phyloP scores from a whole-genome alignment of 228 moss, liverwort and hornwort species.

The Sphagnum magellanicum region DNA sequence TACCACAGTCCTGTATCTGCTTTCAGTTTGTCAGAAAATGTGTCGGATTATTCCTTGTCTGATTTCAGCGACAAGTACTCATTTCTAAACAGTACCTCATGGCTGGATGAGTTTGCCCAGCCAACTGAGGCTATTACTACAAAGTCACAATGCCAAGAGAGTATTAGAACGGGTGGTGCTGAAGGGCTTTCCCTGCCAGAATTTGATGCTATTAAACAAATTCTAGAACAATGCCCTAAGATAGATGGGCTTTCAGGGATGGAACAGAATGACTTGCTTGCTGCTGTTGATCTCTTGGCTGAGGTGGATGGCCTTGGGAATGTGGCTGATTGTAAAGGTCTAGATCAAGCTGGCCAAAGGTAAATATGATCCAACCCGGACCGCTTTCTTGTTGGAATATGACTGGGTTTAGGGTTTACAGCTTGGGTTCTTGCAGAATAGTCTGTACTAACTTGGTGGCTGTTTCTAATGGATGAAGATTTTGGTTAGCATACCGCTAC shows the following conservation, averaged over 20 bases:
- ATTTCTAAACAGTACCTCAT: slow-evolving; percentile 44
- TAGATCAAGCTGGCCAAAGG: slow-evolving; percentile 82
- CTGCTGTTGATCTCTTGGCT: slow-evolving; percentile 66
- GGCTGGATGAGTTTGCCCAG: slow-evolving; percentile 37
- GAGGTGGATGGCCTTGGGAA: slow-evolving; percentile 88
- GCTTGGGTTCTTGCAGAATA: not conserved
- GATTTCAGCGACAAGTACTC: slow-evolving; percentile 37
- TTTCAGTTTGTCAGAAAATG: slow-evolving; percentile 15
- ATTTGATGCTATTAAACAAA: slow-evolving; percentile 44
- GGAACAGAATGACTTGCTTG: slow-evolving; percentile 68
- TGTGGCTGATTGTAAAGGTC: slow-evolving; percentile 48
- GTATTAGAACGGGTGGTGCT: slow-evolving; percentile 46
- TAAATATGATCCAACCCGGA: slow-evolving; percentile 7
- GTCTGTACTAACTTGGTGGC: not conserved
- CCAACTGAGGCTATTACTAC: slow-evolving; percentile 27
- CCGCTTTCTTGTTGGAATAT: not conserved
- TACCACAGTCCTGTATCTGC: slow-evolving; percentile 20
- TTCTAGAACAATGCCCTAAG: slow-evolving; percentile 34
- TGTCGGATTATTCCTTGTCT: slow-evolving; percentile 1
- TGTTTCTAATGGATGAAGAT: slow-evolving; percentile 33
- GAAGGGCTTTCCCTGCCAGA: slow-evolving; percentile 62
- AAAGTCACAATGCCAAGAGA: slow-evolving; percentile 25
- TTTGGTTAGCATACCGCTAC: slow-evolving; percentile 81
- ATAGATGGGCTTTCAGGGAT: slow-evolving; percentile 38
- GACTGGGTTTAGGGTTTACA: not conserved